phyloP scores from a whole-genome alignment of 1,139 yeast genomes.

The Saccharomyces hybrid region DNA sequence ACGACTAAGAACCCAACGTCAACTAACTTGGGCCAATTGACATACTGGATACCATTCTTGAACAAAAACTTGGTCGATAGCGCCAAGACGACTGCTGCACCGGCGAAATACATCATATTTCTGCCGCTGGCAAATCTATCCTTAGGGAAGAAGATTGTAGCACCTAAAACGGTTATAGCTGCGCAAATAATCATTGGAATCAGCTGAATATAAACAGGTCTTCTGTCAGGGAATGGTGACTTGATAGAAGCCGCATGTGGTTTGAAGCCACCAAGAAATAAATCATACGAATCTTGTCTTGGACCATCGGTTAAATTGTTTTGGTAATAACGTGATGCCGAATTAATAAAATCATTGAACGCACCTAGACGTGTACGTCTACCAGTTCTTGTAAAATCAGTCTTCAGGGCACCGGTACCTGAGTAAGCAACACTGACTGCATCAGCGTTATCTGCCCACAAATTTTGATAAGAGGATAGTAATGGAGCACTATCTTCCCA shows the following conservation, averaged over 20 bases:
- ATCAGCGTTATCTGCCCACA: constrained; percentile 99
- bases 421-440: constrained; percentile 86
- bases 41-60: constrained; percentile 75
- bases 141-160: constrained; percentile 70
- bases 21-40: constrained; percentile 82
- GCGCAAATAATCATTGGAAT: constrained; percentile 73
- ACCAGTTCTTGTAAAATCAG: constrained; percentile 93
- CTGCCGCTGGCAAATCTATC: constrained; percentile 45
- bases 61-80: constrained; percentile 43
- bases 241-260: constrained; percentile 46
- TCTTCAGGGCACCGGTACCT: constrained; percentile 95
- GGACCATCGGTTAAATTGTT: constrained; percentile 86
- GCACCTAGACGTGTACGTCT: constrained; percentile 82
- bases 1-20: constrained; percentile 45
- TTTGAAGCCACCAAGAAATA: constrained; percentile 69
- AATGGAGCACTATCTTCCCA: constrained; percentile 59
- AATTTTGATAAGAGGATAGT: constrained; percentile 64
- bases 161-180: constrained; percentile 57
- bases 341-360: constrained; percentile 69
- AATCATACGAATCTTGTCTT: constrained; percentile 89
- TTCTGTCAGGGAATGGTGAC: constrained; percentile 68
- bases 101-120: constrained; percentile 52
- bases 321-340: constrained; percentile 74
- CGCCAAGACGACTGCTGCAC: constrained; percentile 42
- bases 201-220: constrained; percentile 67